Base-by-base conservation (phyloP, 805 yeast species). In the Saccharomycopsis fibuligera region DNA sequence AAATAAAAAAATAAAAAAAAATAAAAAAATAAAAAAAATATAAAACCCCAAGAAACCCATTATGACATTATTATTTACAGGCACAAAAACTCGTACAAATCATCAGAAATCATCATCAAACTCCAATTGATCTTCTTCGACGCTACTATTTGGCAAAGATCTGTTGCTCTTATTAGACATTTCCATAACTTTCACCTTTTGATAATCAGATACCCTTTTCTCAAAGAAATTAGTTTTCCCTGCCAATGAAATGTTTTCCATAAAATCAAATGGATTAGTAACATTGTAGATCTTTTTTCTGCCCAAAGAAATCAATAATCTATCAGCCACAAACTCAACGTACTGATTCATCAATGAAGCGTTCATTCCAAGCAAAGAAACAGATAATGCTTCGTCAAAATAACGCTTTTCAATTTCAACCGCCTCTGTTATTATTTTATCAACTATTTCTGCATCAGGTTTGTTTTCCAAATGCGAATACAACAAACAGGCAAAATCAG, bases 161-260 rank as follows among this genome's bases (percentile, higher is more conserved):
- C 43, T 19, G 17, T 31, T 43, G 25, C 24, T 17, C 16, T 39
- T 40, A 9, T 22, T 33, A 19, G 17, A 40, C 47, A 79, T 67
- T 57, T 95, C 91, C 93, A 91, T 91, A 62, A 91, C 99, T 74
- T 97, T 97, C 49, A 98, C 97, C 75, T 91, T 91, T 73, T 91
- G 99, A 73, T 91, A 91, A 71, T 91, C 99, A 50, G 96, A 85
- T 49, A 91, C 99, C 73, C 98, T 84, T 81, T 91, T 91, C 77
- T 91, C 99, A 66, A 91, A 91, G 80, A 91, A 91, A 75, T 93
- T 91, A 60, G 99, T 91, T 80, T 91, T 91, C 70, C 99, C 99
- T 50, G 97, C 95, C 60, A 91, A 79, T 4, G 98, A 91, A 62
- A 91, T 91, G 75, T 93, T 91, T 75, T 91, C 99, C 99, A 91